phyloP scores from a whole-genome alignment of 2,329 filamentous ascomycete genomes.

The Parastagonospora avenae region DNA sequence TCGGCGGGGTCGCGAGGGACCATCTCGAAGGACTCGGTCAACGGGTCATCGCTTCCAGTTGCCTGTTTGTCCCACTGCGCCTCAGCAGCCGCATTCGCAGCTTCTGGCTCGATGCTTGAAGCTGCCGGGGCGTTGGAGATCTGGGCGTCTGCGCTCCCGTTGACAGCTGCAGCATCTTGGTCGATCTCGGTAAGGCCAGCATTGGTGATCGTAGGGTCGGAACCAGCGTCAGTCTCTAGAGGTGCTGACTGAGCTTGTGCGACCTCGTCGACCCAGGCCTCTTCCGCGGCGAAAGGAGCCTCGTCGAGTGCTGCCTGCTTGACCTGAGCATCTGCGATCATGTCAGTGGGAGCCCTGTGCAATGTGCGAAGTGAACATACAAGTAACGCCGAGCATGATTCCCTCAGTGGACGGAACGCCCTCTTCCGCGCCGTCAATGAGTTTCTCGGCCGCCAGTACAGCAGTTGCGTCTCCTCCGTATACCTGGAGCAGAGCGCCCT shows the following conservation, averaged over 20 bases:
- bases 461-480: slow-evolving; percentile 79
- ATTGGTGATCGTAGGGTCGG: slow-evolving; percentile 71
- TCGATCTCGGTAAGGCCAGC: slow-evolving; percentile 72
- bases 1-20: slow-evolving; percentile 74
- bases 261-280: slow-evolving; percentile 56
- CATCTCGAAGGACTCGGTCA: slow-evolving; percentile 75
- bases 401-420: slow-evolving; percentile 68
- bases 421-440: slow-evolving; percentile 75
- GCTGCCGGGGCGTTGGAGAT: slow-evolving; percentile 40
- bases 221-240: slow-evolving; percentile 45
- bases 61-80: slow-evolving; percentile 68
- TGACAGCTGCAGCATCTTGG: slow-evolving; percentile 32
- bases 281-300: slow-evolving; percentile 60
- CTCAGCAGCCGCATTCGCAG: slow-evolving; percentile 62
- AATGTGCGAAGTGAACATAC: slow-evolving; percentile 56
- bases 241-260: slow-evolving; percentile 50
- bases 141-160: slow-evolving; percentile 35
- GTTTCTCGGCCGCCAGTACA: slow-evolving; percentile 75
- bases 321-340: slow-evolving; percentile 59
- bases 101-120: slow-evolving; percentile 47
- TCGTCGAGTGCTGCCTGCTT: slow-evolving; percentile 58
- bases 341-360: slow-evolving; percentile 12
- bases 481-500: slow-evolving; percentile 77
- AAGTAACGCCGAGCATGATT: slow-evolving; percentile 70
- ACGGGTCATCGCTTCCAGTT: slow-evolving; percentile 53